Evolutionary conservation across 179 eudicot genomes (phyloP).

Genomic region (Patellifolia procumbens): DNA sequence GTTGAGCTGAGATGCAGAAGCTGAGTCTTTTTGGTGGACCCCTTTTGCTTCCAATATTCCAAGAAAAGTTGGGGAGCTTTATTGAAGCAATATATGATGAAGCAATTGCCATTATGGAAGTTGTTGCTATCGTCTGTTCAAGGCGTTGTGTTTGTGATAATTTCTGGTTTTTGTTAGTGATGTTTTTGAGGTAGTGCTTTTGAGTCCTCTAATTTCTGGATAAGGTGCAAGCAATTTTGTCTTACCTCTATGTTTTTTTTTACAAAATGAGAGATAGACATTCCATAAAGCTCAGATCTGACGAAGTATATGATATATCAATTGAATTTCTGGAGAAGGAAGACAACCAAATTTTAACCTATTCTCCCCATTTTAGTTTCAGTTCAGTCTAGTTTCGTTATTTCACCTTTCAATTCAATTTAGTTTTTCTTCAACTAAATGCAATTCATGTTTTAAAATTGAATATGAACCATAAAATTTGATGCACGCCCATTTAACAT

Average conservation of each 20-base stretch:
- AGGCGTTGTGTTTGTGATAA: slow-evolving; percentile 16
- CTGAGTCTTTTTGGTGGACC: slow-evolving; percentile 20
- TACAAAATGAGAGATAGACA: no score
- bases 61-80: slow-evolving; percentile 41
- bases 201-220: slow-evolving; percentile 33
- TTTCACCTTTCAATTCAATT: no score
- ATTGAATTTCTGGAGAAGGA: no score
- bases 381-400: no score
- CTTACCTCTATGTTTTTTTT: background rate
- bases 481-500: no score
- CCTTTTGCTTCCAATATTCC: slow-evolving; percentile 28
- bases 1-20: slow-evolving; percentile 53
- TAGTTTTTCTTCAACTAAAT: no score
- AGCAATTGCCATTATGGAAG: slow-evolving; percentile 53
- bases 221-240: slow-evolving; percentile 28
- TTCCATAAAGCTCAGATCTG: no score
- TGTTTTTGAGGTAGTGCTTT: slow-evolving; percentile 27
- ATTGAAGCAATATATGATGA: slow-evolving; percentile 54
- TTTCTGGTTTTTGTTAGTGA: slow-evolving; percentile 5
- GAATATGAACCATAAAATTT: no score
- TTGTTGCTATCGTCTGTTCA: background rate
- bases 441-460: no score
- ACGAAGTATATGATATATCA: no score
- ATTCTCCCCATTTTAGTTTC: no score
- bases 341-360: background rate